Percentiles rank a stretch among this genome's conserved stretches.
Evolutionary conservation across 2,329 filamentous ascomycete species (phyloP).

Genomic region (Exophiala sp.): DNA sequence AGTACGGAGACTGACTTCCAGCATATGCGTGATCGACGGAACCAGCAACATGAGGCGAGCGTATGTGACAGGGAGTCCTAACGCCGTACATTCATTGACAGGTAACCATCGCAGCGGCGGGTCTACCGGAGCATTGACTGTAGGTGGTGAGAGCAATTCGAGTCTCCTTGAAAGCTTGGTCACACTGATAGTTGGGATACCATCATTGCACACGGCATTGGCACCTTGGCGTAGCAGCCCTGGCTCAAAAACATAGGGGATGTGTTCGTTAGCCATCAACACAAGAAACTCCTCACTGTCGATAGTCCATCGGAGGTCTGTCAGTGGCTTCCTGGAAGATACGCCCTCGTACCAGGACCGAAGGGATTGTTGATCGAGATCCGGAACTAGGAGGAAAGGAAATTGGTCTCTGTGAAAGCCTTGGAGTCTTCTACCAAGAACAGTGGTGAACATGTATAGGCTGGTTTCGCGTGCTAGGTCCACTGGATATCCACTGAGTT

Average conservation of each 20-base stretch:
- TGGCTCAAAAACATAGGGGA: slow-evolving; percentile 10
- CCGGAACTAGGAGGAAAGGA: slow-evolving; percentile 21
- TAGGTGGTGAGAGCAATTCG: slow-evolving; percentile 33
- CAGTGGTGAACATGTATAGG: slow-evolving; percentile 6
- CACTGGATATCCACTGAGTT: neutral
- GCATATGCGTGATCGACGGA: slow-evolving; percentile 26
- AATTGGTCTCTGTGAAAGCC: slow-evolving; percentile 12
- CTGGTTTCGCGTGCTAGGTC: slow-evolving; percentile 11
- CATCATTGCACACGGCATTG: neutral
- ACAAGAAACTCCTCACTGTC: slow-evolving; percentile 8
- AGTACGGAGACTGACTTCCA: slow-evolving; percentile 20
- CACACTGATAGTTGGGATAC: slow-evolving; percentile 15
- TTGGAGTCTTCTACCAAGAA: slow-evolving; percentile 12
- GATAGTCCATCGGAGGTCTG: neutral
- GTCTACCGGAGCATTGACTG: neutral
- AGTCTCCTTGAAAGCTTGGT: slow-evolving; percentile 32
- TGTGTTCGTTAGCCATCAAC: neutral
- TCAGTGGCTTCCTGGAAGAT: slow-evolving; percentile 3
- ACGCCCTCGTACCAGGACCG: slow-evolving; percentile 11
- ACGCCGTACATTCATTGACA: slow-evolving; percentile 17
- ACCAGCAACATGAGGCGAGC: slow-evolving; percentile 19
- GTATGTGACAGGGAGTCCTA: slow-evolving; percentile 22
- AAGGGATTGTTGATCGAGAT: slow-evolving; percentile 6
- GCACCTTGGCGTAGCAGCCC: neutral
- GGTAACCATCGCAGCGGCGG: neutral